These are phyloP conservation scores for Apiotrichum akiyoshidainum DNA, from an alignment of 1,284 basidiomycete species.

Conservation along the genomic window DNA sequence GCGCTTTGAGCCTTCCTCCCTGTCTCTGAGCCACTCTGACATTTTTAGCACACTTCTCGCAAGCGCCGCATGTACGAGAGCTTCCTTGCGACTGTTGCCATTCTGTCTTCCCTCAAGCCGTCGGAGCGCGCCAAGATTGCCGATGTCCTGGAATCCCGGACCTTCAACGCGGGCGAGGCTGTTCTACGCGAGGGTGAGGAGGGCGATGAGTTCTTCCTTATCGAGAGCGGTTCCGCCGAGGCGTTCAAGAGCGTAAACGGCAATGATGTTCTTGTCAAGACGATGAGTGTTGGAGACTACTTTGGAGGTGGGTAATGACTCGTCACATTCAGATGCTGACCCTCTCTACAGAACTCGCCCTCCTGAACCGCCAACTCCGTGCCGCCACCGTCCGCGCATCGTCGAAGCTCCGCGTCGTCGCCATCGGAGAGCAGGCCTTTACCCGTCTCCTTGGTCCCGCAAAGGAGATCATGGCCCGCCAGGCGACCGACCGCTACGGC, in stretches of 20 bases:
- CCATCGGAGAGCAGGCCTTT: slow-evolving; percentile 89
- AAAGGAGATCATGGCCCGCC: slow-evolving; percentile 52
- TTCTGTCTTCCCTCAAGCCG: slow-evolving; percentile 78
- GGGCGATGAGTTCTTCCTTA: slow-evolving; percentile 95
- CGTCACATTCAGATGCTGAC: background rate
- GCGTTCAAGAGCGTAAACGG: slow-evolving; percentile 74
- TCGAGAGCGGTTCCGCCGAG: slow-evolving; percentile 86
- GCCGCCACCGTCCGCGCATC: slow-evolving; percentile 88
- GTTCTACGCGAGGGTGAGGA: slow-evolving; percentile 90
- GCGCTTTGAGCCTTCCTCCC: no score
- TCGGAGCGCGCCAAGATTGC: slow-evolving; percentile 94
- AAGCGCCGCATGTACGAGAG: slow-evolving; percentile 92
- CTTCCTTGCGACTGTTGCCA: slow-evolving; percentile 86
- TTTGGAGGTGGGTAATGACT: slow-evolving; percentile 74
- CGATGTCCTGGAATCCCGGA: slow-evolving; percentile 82
- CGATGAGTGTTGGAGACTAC: slow-evolving; percentile 86
- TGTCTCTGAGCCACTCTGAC: slow-evolving; percentile 14
- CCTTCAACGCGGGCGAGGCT: slow-evolving; percentile 76
- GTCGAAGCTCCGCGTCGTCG: slow-evolving; percentile 80
- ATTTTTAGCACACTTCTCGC: slow-evolving; percentile 63
- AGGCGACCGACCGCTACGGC: slow-evolving; percentile 50
- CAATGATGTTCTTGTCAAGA: slow-evolving; percentile 68
- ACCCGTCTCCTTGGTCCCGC: slow-evolving; percentile 85
- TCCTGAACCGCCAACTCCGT: slow-evolving; percentile 79
- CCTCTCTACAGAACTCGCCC: slow-evolving; percentile 64